Conservation (phyloP, 2,329 filamentous ascomycete species). For the Colletotrichum lini region DNA sequence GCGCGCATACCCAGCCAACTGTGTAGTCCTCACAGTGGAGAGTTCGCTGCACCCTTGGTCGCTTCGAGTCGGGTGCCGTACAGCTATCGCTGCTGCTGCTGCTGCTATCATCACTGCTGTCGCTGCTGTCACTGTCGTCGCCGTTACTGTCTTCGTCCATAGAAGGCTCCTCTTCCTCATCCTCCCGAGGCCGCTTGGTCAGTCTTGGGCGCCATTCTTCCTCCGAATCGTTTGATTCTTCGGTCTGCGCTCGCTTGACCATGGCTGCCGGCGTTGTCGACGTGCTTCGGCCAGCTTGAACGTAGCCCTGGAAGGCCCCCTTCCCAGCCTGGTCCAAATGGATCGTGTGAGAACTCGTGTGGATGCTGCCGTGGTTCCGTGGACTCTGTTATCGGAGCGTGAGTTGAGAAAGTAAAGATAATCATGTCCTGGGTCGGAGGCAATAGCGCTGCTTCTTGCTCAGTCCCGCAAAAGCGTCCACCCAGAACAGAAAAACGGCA, state of each 20-base stretch:
- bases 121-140: background rate
- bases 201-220: background rate
- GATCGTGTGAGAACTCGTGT: background rate
- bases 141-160: background rate
- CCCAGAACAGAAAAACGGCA: background rate
- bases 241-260: background rate
- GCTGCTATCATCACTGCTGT: background rate
- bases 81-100: background rate
- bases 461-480: background rate
- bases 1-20: background rate
- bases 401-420: background rate
- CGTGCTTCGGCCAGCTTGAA: background rate
- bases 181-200: background rate
- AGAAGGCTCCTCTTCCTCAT: background rate
- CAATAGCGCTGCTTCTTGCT: background rate
- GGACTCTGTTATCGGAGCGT: background rate
- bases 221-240: background rate
- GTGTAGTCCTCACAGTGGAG: background rate
- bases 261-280: background rate
- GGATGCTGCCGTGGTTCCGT: background rate
- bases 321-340: background rate
- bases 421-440: background rate
- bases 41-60: background rate
- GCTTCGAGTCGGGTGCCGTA: background rate
- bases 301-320: background rate